Evolutionary conservation across 1,284 basidiomycete genomes (phyloP), one percentile per base, ranked within the genome.

Genomic region (Chondrostereum purpureum): DNA sequence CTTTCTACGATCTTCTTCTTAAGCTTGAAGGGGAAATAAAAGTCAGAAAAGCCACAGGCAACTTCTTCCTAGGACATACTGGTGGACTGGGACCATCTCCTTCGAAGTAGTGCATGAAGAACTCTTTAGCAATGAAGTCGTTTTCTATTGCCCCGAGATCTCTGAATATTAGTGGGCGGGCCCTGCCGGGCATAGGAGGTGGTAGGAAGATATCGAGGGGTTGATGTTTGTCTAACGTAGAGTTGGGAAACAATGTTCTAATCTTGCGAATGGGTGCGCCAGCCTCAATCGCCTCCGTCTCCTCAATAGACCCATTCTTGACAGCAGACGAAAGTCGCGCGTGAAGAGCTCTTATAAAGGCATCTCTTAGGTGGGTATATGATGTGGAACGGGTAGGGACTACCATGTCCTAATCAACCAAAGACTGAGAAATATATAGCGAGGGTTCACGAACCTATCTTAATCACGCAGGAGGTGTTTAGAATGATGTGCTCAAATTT

Each of bases 351-450:
- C 92, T 79, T 58, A 88, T 72, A 56, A 93, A 92, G 1, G 86
- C 92, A 57, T 94, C 91, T 17, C 92, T 77, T 14, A 94, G 69
- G 57, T 94, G 92, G 14, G 77, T 74, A 58, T 84, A 90, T 5
- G 83, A 86, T 0, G 91, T 94, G 22, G 73, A 74, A 12, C 91
- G 78, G 1, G 86, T 87, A 1, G 91, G 90, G 12, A 92, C 90
- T 91, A 43, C 6, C 34, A 36, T n/a, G n/a, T n/a, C n/a, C n/a
- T n/a, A n/a, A n/a, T n/a, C n/a, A n/a, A n/a, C n/a, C n/a, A n/a
- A 45, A 12, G 17, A 4, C 13, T 43, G 14, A 33, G 39, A 6
- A 31, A 5, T 43, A 36, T 43, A n/a, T n/a, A n/a, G n/a, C 39
- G 22, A 5, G 22, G 4, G 31, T 47, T 23, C 5, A 63, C 69